Evolutionary conservation across 352 stramenopile genomes (phyloP), one percentile per base, ranked within the genome.

Genomic region (Peronospora belbahrii): DNA sequence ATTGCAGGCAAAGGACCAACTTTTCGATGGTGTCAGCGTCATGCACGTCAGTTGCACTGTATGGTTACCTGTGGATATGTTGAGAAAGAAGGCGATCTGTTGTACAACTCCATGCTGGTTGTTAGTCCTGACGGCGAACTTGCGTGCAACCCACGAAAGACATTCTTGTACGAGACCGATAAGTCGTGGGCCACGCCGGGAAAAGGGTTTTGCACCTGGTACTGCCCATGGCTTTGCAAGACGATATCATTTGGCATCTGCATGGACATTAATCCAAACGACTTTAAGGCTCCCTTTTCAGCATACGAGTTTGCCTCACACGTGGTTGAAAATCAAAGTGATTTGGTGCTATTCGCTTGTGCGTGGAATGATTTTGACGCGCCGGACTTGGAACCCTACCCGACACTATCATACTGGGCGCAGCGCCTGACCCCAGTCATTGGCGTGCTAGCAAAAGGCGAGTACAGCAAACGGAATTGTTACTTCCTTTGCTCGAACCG

Each of bases 251-350:
- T 92, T 49, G 81, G 83, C 28, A 90, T 94, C 49, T 94, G 83
- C 53, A 94, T 94, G 83, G 83, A 94, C 58, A 92, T 94, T 48
- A 94, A 94, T 44, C 83, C 83, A 14, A 58, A 86, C 42, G 72
- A 91, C 56, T 92, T 94, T 43, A 62, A 56, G 18, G 58, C 83
- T 33, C 62, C 75, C 7, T 90, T 85, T 37, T 65, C 67, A 1
- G 60, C 56, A 9, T 91, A 73, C 41, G 83, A 92, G 59, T 91
- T 91, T 51, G 80, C 66, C 3, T 59, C 53, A 3, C 65, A 85
- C 34, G 70, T 72, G 0, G 47, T 81, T 20, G 20, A 54, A 9
- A 52, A 75, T 30, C 48, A 62, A 15, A 85, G 75, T 55, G 78
- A 88, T 36, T 56, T 93, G 23, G 61, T 90, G 41, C 46, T 93